A percentile compares a stretch with the other conserved stretches of the same genome.
These are phyloP conservation scores for Debaryomyces prosopidis DNA, from an alignment of 805 yeast genomes.

Conservation along the genomic window DNA sequence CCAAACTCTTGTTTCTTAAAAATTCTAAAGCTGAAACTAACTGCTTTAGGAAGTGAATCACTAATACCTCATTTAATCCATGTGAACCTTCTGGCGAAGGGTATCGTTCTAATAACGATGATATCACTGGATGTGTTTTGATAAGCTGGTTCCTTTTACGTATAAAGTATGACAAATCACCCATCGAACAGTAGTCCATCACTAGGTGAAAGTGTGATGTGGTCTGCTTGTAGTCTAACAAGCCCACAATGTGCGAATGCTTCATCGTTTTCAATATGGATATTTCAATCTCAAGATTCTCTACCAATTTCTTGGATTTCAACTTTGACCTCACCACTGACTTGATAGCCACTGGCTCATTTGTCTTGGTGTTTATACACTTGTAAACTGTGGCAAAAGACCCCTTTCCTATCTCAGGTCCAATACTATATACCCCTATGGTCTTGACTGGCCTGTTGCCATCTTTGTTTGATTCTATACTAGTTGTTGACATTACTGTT, in stretches of 20 bases:
- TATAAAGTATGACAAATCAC: conserved; percentile 88
- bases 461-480: not conserved
- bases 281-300: conserved; percentile 90
- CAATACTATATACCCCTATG: conserved; percentile 57
- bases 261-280: conserved; percentile 82
- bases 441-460: conserved; percentile 2
- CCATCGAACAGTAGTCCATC: conserved; percentile 96
- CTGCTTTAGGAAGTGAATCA: conserved; percentile 83
- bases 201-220: conserved; percentile 78
- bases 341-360: conserved; percentile 80
- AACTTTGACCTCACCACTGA: conserved; percentile 81
- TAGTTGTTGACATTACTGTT: not conserved
- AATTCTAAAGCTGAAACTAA: conserved; percentile 82
- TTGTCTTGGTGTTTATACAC: conserved; percentile 57
- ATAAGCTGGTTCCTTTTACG: conserved; percentile 71
- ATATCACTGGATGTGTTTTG: conserved; percentile 74
- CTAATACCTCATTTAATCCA: conserved; percentile 78
- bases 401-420: conserved; percentile 90
- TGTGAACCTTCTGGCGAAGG: conserved; percentile 78
- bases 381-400: conserved; percentile 95
- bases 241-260: conserved; percentile 90
- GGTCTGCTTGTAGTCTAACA: conserved; percentile 82
- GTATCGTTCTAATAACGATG: conserved; percentile 72
- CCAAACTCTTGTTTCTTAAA: conserved; percentile 77
- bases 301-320: conserved; percentile 82